phyloP scores from a whole-genome alignment of 2,329 filamentous ascomycete species.

The Trichophyton benhamiae region DNA sequence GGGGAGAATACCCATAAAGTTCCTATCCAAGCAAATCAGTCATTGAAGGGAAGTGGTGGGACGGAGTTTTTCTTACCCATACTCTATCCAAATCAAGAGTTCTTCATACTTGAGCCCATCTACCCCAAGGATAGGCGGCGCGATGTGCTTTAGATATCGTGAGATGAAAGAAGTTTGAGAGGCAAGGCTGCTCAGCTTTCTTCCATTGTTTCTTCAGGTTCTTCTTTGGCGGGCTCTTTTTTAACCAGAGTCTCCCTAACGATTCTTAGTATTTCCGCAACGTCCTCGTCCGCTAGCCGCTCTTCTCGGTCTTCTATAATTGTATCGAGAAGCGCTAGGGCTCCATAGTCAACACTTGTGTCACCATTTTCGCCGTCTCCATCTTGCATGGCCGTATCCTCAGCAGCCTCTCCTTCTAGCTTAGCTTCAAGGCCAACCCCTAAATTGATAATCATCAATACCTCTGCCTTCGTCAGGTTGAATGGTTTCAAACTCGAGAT shows the following conservation, averaged over 20 bases:
- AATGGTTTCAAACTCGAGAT: constrained; percentile 28
- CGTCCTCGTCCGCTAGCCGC: constrained; percentile 28
- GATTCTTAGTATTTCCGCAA: constrained; percentile 25
- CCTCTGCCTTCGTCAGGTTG: constrained; percentile 36
- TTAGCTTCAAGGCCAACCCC: constrained; percentile 26
- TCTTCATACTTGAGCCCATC: background rate
- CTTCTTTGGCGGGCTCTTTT: constrained; percentile 8
- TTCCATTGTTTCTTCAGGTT: background rate
- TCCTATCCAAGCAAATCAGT: background rate
- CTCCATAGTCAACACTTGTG: constrained; percentile 20
- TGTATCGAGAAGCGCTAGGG: constrained; percentile 23
- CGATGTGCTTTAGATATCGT: background rate
- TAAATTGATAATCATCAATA: constrained; percentile 36
- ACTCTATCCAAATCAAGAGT: background rate
- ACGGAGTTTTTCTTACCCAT: background rate
- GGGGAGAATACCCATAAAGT: background rate
- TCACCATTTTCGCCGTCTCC: constrained; percentile 21
- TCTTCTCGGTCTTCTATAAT: constrained; percentile 34
- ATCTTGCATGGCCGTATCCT: constrained; percentile 16
- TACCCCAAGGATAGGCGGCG: background rate
- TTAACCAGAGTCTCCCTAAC: constrained; percentile 25
- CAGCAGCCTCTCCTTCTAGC: constrained; percentile 11
- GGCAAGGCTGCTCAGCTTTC: background rate
- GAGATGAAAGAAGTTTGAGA: too few species aligned
- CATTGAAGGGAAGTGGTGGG: background rate